These are phyloP conservation scores for Penicillium sp. DNA, from an alignment of 2,329 filamentous ascomycete genomes.

Conservation along the genomic window DNA sequence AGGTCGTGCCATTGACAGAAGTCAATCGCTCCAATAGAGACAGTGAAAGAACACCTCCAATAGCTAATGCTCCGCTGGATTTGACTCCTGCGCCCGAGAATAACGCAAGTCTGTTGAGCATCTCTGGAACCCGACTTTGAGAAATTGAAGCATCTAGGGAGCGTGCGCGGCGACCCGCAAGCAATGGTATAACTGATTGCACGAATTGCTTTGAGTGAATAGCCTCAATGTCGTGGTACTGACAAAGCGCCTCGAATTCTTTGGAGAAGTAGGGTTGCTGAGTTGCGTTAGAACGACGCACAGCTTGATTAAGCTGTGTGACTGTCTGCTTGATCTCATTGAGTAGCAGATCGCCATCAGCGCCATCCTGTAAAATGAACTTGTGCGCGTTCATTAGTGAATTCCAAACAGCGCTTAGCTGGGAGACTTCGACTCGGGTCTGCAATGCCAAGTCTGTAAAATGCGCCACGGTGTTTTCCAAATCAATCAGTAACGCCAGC, in stretches of 20 bases:
- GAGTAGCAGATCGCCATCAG: constrained; percentile 32
- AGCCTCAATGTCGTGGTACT: constrained; percentile 38
- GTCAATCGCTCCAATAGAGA: constrained; percentile 54
- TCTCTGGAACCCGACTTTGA: constrained; percentile 28
- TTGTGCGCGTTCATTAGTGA: constrained; percentile 37
- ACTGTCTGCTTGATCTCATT: constrained; percentile 36
- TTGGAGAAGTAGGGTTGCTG: constrained; percentile 39
- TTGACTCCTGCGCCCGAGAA: constrained; percentile 30
- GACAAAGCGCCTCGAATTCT: constrained; percentile 45
- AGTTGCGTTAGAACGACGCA: constrained; percentile 24
- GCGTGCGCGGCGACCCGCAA: constrained; percentile 34
- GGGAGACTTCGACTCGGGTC: constrained; percentile 31
- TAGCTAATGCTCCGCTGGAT: constrained; percentile 37
- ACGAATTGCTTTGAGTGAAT: constrained; percentile 15
- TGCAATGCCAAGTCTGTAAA: constrained; percentile 35
- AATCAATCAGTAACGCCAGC: constrained; percentile 29
- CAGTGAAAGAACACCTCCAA: constrained; percentile 45
- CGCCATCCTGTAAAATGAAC: constrained; percentile 32
- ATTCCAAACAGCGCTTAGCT: constrained; percentile 31
- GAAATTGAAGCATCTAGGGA: constrained; percentile 30
- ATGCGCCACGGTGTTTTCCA: constrained; percentile 32
- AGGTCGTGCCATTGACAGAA: constrained; percentile 47
- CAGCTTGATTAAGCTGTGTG: constrained; percentile 27
- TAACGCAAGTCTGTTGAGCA: constrained; percentile 32
- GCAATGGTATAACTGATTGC: constrained; percentile 29